Percentiles rank a stretch among this genome's conserved stretches.
Conservation (phyloP, 78 protist species). For the Goniomonas avonlea region DNA sequence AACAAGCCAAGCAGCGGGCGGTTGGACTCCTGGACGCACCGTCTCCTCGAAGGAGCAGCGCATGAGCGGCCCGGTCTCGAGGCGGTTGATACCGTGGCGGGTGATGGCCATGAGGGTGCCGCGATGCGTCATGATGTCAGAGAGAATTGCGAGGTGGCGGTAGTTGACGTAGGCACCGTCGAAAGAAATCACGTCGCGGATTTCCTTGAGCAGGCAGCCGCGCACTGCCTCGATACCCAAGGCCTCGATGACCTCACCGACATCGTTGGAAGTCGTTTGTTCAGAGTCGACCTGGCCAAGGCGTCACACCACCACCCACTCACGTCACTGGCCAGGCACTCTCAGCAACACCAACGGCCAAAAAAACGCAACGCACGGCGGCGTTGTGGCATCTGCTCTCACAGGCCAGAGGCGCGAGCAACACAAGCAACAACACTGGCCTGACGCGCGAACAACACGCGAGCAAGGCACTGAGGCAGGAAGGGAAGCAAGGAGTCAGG, state of each 20-base stretch:
- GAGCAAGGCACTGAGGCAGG: too few relatives aligned
- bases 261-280: constrained; percentile 81
- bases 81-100: constrained; percentile 96
- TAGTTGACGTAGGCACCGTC: constrained; percentile 95
- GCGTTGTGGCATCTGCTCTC: too few relatives aligned
- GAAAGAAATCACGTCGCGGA: constrained; percentile 73
- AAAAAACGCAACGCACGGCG: too few relatives aligned
- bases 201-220: constrained; percentile 68
- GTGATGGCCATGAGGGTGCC: constrained; percentile 93
- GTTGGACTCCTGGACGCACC: too few relatives aligned
- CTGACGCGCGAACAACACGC: too few relatives aligned
- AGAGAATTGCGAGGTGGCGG: constrained; percentile 74
- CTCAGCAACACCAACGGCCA: too few relatives aligned
- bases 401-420: too few relatives aligned
- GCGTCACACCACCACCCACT: too few relatives aligned
- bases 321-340: too few relatives aligned
- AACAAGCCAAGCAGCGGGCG: too few relatives aligned
- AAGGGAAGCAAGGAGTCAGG: too few relatives aligned
- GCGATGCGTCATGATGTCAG: neutral
- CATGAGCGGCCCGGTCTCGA: constrained; percentile 69
- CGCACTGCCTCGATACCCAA: constrained; percentile 99
- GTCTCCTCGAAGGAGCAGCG: constrained; percentile 98
- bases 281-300: constrained; percentile 67
- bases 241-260: constrained; percentile 38
- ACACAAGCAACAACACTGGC: too few relatives aligned